A percentile compares a stretch with the other conserved stretches of the same genome.
These are phyloP conservation scores for Trifolium pratense DNA, from an alignment of 306 rosid species.

Conservation along the genomic window DNA sequence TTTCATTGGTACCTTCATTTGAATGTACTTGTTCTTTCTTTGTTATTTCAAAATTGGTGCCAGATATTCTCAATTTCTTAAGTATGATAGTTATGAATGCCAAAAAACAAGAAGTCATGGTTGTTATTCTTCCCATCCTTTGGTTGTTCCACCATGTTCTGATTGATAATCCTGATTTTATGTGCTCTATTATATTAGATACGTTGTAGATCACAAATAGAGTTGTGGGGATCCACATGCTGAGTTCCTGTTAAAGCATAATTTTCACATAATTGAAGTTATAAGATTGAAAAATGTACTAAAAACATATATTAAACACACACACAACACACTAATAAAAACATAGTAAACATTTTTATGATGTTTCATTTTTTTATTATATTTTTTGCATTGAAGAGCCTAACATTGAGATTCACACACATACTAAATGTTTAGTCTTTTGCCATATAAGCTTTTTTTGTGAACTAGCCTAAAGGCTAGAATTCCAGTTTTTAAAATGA, in stretches of 20 bases:
- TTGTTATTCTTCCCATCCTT: slow-evolving; percentile 56
- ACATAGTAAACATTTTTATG: too few relatives aligned
- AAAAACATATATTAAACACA: too few relatives aligned
- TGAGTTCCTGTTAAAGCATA: slow-evolving; percentile 37
- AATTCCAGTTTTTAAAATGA: too few relatives aligned
- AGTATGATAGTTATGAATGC: slow-evolving; percentile 48
- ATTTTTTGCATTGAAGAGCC: too few relatives aligned
- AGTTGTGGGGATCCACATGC: slow-evolving; percentile 39
- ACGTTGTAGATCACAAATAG: slow-evolving; percentile 43
- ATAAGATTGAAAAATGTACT: background rate
- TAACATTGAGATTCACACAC: too few relatives aligned
- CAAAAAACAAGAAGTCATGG: slow-evolving; percentile 53
- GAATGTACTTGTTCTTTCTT: slow-evolving; percentile 48
- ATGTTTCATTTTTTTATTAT: too few relatives aligned
- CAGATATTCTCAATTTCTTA: slow-evolving; percentile 51
- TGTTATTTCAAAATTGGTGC: slow-evolving; percentile 61
- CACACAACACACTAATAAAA: too few relatives aligned
- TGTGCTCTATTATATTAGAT: slow-evolving; percentile 43
- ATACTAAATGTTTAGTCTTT: too few relatives aligned
- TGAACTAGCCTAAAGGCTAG: too few relatives aligned
- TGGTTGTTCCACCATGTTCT: slow-evolving; percentile 79
- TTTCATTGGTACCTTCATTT: background rate
- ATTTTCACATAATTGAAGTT: slow-evolving; percentile 17
- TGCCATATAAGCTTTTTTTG: too few relatives aligned
- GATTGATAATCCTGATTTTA: slow-evolving; percentile 50